Base-by-base conservation (phyloP, 495 filamentous ascomycete genomes). In the Pyronema domesticum region DNA sequence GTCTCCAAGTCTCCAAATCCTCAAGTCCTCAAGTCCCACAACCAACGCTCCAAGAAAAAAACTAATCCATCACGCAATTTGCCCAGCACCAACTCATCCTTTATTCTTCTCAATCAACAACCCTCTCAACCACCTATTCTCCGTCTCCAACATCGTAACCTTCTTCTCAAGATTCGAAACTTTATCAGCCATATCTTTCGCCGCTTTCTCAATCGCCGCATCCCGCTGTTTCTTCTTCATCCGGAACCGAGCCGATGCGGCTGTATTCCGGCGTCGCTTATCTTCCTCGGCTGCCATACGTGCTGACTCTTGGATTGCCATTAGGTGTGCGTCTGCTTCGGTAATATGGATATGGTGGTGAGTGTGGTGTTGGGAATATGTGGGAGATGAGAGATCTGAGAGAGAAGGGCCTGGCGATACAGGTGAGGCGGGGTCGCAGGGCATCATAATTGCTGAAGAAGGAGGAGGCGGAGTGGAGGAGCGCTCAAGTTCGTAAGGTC, bases 141-240 rank as follows among this genome's bases (percentile, higher is more conserved):
- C 89, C 68, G 84, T 89, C 73, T 95, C 86, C 30, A 98, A 71
- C 60, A 88, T 81, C 51, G 79, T 78, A 48, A 98, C 86, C 42
- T 83, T 80, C 49, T 80, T 75, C 68, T 96, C 91, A 10, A 98
- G 76, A 9, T 70, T 71, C 9, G 71, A 72, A 42, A 93, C 84
- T 70, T 89, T 88, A 37, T 94, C 89, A 7, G 76, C 78, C 66
- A 94, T 86, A 60, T 95, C 91, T 69, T 93, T 89, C 55, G 91
- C 83, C 45, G 80, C 80, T 53, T 81, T 81, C 72, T 96, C 91
- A 55, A 98, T 82, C 3, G 83, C 82, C 66, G 91, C 85, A 72
- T 98, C 91, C 52, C 91, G 85, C 70, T 94, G 86, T 78, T 98
- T 98, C 85, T 98, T 98, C 79, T 98, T 98, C 63, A 94, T 80